Evolutionary conservation across 2,329 filamentous ascomycete species (phyloP), one percentile per base, ranked within the genome.

Genomic region (Penicillium brevicompactum): DNA sequence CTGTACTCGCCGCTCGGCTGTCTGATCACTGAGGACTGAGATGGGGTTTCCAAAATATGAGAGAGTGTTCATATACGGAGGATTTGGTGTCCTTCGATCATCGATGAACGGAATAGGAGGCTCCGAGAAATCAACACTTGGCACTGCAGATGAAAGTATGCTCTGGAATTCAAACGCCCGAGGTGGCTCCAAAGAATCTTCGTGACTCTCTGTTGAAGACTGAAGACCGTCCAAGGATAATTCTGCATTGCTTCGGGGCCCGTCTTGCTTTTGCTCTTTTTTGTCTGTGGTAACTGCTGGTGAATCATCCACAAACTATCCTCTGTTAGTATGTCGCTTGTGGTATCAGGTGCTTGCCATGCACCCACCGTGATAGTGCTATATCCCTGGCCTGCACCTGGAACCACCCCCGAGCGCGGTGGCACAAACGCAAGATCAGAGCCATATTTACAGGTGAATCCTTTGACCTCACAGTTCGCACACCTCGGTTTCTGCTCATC

Each of bases 401-500:
- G 31, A 8, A 44, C 41, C 5, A 37, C 32, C 4, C 56, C 51
- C 6, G 57, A 54, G 3, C 51, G 55, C 13, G 60, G 55, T 4
- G 63, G 41, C 37, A 65, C 61, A 51, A 67, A 67, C 5, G 61
- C 57, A 42, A 67, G 37, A 55, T 64, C 62, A 24, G 58, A 46
- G 10, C 59, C 59, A 55, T 67, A 67, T 45, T 61, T 66, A 50
- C 65, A 67, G 16, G 49, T 18, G 9, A 67, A 60, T 1, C 64
- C 64, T 16, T 67, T 67, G 1, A 58, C 57, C 18, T 64, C 59
- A 44, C 65, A 67, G 30, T 64, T 67, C 2, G 60, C 61, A 34
- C 65, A 67, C 27, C 57, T 54, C 13, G 65, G 65, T 43, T 67
- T 67, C 31, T 65, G 58, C 48, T 67, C 65, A 47, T 67, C 65